Conservation (phyloP, 2,329 filamentous ascomycete species). For the Botrytis galanthina region DNA sequence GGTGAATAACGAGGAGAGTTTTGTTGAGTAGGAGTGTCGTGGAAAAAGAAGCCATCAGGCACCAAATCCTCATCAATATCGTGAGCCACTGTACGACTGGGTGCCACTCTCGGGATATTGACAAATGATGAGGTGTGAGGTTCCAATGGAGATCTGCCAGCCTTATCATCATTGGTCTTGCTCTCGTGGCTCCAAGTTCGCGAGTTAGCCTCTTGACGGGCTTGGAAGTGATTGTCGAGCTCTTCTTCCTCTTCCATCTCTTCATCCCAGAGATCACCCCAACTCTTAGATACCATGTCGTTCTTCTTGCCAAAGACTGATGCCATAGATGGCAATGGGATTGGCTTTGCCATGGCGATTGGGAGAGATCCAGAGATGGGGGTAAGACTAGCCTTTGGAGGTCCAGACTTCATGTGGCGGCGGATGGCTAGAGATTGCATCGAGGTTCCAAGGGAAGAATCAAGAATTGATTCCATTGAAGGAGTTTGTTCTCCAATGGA, state of each 20-base stretch:
- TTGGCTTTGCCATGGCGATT: constrained; percentile 76
- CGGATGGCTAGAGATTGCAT: constrained; percentile 69
- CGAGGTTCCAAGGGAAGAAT: constrained; percentile 78
- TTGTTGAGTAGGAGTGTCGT: constrained; percentile 52
- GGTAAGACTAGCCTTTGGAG: constrained; percentile 53
- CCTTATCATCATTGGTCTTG: constrained; percentile 47
- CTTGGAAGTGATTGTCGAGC: constrained; percentile 58
- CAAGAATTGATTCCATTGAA: constrained; percentile 78
- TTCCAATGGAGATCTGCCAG: constrained; percentile 52
- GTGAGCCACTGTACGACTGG: constrained; percentile 42
- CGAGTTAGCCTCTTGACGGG: constrained; percentile 61
- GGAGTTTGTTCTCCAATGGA: constrained; percentile 73
- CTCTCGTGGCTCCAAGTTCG: constrained; percentile 71
- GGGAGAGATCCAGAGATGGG: constrained; percentile 68
- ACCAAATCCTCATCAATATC: constrained; percentile 64
- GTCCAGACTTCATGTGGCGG: constrained; percentile 45
- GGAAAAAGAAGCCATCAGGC: constrained; percentile 70
- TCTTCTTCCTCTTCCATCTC: constrained; percentile 75
- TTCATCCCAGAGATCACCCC: constrained; percentile 98
- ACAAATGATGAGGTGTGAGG: constrained; percentile 51
- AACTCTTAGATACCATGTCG: constrained; percentile 91
- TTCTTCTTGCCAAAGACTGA: constrained; percentile 76
- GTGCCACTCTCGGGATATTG: constrained; percentile 45
- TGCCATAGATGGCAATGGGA: constrained; percentile 57
- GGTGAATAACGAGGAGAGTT: constrained; percentile 57